A percentile compares a stretch with the other conserved stretches of the same genome.
These are phyloP conservation scores for Eutrema yunnanense DNA, from an alignment of 345 rosid genomes.

Conservation along the genomic window DNA sequence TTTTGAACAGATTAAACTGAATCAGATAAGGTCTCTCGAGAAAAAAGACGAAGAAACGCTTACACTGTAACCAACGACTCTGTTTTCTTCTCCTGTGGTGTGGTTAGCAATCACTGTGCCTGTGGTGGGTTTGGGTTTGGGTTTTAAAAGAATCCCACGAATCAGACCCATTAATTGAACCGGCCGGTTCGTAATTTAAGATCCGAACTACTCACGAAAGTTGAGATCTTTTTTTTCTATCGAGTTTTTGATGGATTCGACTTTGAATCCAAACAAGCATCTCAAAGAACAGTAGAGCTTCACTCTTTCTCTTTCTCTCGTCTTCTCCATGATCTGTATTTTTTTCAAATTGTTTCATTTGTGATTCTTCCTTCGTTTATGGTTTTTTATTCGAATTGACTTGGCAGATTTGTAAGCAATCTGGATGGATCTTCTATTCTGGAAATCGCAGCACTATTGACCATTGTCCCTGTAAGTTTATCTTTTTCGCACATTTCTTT, in stretches of 20 bases:
- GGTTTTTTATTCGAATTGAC: not conserved
- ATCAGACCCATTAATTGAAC: not conserved
- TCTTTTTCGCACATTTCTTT: not conserved
- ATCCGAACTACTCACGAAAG: not conserved
- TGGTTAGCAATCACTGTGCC: too few species aligned
- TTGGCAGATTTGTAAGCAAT: constrained; percentile 76
- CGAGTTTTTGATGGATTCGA: constrained; percentile 46
- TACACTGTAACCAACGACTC: too few species aligned
- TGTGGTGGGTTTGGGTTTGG: too few species aligned
- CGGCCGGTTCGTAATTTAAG: not conserved
- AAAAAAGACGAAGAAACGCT: too few species aligned
- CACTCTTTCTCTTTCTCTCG: not conserved
- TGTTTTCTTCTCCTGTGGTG: too few species aligned
- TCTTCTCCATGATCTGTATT: not conserved
- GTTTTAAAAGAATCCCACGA: not conserved
- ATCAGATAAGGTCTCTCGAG: too few species aligned
- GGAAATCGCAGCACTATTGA: constrained; percentile 53
- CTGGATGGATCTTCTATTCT: constrained; percentile 71
- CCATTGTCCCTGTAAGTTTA: constrained; percentile 52
- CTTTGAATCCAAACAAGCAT: constrained; percentile 64
- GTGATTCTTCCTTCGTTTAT: not conserved
- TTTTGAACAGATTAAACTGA: too few species aligned
- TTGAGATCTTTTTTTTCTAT: not conserved
- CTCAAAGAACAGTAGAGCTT: constrained; percentile 66
- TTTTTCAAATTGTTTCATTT: not conserved